phyloP scores from a whole-genome alignment of 2,329 filamentous ascomycete species.

The Apiospora arundinis region DNA sequence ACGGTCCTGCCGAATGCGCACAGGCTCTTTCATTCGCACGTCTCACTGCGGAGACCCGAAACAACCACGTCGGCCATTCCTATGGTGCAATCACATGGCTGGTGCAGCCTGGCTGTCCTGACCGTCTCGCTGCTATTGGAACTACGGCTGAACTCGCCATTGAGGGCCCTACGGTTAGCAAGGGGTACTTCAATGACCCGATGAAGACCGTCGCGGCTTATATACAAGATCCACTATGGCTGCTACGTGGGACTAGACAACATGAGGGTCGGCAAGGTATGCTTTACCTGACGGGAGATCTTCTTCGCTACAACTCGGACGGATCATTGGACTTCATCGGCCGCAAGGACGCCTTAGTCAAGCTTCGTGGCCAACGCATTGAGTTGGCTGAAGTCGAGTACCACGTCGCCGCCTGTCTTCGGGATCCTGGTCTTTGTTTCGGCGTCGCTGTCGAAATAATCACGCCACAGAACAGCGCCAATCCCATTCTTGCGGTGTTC shows the following conservation, averaged over 20 bases:
- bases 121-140: constrained; percentile 19
- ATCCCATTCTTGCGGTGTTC: constrained; percentile 12
- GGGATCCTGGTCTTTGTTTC: not conserved
- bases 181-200: constrained; percentile 23
- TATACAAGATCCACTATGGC: constrained; percentile 23
- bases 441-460: constrained; percentile 12
- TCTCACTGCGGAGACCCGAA: not conserved
- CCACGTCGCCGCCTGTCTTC: not conserved
- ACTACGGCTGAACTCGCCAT: constrained; percentile 23
- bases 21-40: not conserved
- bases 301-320: constrained; percentile 6
- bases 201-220: constrained; percentile 23
- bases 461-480: constrained; percentile 2
- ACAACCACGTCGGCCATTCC: not conserved
- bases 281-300: constrained; percentile 7
- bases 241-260: not conserved
- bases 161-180: constrained; percentile 23
- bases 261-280: not conserved
- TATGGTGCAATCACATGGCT: constrained; percentile 8
- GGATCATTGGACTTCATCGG: constrained; percentile 4
- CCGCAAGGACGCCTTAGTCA: not conserved
- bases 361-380: constrained; percentile 3
- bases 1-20: constrained; percentile 8
- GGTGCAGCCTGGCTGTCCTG: constrained; percentile 8
- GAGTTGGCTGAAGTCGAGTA: constrained; percentile 7